These are phyloP conservation scores for Starmera quercuum DNA, from an alignment of 805 yeast genomes.

Conservation along the genomic window DNA sequence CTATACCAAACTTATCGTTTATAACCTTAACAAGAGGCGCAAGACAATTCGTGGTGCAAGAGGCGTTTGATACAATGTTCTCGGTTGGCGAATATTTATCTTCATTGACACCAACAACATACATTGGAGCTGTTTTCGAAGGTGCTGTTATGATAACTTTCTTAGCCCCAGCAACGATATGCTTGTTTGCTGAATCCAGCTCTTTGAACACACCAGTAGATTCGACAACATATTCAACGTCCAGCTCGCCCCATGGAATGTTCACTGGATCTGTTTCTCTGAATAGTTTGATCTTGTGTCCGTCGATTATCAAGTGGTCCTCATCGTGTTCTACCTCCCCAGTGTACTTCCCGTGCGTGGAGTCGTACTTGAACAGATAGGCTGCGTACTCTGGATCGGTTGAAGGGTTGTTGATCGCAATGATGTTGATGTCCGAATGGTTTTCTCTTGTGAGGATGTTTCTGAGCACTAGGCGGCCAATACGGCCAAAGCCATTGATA, in stretches of 20 bases:
- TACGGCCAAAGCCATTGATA: constrained; percentile 70
- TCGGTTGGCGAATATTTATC: constrained; percentile 49
- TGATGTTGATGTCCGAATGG: constrained; percentile 46
- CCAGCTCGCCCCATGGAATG: constrained; percentile 60
- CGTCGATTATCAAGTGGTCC: constrained; percentile 45
- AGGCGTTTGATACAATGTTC: constrained; percentile 60
- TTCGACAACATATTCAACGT: constrained; percentile 59
- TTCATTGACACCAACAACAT: constrained; percentile 64
- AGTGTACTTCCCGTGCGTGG: constrained; percentile 57
- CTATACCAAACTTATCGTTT: constrained; percentile 58
- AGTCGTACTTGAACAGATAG: constrained; percentile 70
- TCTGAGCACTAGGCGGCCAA: constrained; percentile 64
- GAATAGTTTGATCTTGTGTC: constrained; percentile 40
- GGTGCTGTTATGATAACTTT: constrained; percentile 69
- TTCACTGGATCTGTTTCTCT: constrained; percentile 62
- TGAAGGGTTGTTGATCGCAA: constrained; percentile 66
- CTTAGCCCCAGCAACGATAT: constrained; percentile 68
- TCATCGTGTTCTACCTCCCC: constrained; percentile 53
- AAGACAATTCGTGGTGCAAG: constrained; percentile 69
- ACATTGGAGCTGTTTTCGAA: constrained; percentile 66
- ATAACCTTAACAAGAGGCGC: constrained; percentile 68
- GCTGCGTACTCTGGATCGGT: constrained; percentile 63
- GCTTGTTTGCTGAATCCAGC: constrained; percentile 58
- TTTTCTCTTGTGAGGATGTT: constrained; percentile 44
- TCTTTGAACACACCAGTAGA: constrained; percentile 70